Conservation (phyloP, 2,329 filamentous ascomycete genomes). For the Cladophialophora bantiana region DNA sequence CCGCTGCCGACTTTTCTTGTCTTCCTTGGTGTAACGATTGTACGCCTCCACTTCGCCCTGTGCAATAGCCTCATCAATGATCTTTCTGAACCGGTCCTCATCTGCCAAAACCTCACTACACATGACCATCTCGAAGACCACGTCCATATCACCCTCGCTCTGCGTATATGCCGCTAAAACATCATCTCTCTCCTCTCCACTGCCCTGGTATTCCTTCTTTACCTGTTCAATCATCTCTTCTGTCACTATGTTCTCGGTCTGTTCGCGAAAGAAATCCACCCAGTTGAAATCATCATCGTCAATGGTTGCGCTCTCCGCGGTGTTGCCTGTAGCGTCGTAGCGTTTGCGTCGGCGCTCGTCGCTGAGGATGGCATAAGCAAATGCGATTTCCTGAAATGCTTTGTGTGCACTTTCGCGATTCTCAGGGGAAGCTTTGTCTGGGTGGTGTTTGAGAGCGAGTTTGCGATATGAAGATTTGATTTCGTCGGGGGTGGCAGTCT, state of each 20-base stretch:
- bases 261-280: conserved; percentile 85
- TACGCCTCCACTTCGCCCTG: conserved; percentile 71
- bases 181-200: conserved; percentile 82
- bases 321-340: conserved; percentile 90
- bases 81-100: conserved; percentile 79
- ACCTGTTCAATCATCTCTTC: conserved; percentile 77
- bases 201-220: conserved; percentile 78
- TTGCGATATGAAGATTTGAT: conserved; percentile 89
- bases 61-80: conserved; percentile 82
- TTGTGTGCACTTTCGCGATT: conserved; percentile 75
- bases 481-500: conserved; percentile 75
- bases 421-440: conserved; percentile 79
- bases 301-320: conserved; percentile 75
- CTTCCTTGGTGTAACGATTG: conserved; percentile 74
- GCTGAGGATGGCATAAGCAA: conserved; percentile 92
- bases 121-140: conserved; percentile 83
- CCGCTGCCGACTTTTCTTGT: conserved; percentile 66
- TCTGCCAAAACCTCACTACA: conserved; percentile 83
- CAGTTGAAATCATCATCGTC: conserved; percentile 86
- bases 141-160: conserved; percentile 75
- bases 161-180: conserved; percentile 77
- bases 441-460: conserved; percentile 79
- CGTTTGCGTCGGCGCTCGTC: conserved; percentile 79
- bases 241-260: conserved; percentile 79
- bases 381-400: conserved; percentile 88